Conservation (phyloP, 495 filamentous ascomycete species). For the Aspergillus panamensis region DNA sequence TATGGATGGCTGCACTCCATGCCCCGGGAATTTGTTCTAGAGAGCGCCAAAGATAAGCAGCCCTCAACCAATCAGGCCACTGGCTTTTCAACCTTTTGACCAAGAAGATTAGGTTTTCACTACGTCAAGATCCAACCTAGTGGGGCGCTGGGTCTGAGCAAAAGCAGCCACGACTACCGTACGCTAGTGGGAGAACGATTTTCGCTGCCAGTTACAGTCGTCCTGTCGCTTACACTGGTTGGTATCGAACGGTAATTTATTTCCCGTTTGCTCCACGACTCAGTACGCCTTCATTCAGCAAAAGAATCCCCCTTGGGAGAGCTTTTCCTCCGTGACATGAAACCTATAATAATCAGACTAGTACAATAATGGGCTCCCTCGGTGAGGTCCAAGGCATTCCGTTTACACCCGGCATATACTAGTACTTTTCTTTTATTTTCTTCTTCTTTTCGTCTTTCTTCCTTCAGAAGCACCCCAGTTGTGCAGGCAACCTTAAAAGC, state of each 20-base stretch:
- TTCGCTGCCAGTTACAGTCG: not conserved
- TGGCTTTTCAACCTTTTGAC: slow-evolving; percentile 33
- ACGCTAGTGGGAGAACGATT: slow-evolving; percentile 19
- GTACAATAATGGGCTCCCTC: not conserved
- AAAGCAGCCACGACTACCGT: slow-evolving; percentile 13
- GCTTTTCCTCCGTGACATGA: not conserved
- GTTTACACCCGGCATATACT: slow-evolving; percentile 11
- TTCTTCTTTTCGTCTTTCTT: not conserved
- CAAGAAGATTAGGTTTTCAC: slow-evolving; percentile 41
- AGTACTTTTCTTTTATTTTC: not conserved
- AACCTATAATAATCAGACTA: not conserved
- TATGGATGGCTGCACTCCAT: slow-evolving; percentile 6
- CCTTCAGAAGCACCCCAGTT: not conserved
- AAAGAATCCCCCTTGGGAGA: not conserved
- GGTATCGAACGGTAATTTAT: slow-evolving; percentile 16
- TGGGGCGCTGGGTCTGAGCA: slow-evolving; percentile 20
- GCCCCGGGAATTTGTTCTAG: slow-evolving; percentile 16
- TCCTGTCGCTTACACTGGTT: not conserved
- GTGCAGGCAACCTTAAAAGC: slow-evolving; percentile 11
- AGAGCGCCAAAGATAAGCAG: slow-evolving; percentile 35
- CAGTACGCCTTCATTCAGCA: not conserved
- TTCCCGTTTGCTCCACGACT: slow-evolving; percentile 6
- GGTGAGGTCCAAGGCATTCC: not conserved
- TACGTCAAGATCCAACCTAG: slow-evolving; percentile 41
- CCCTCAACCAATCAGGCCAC: slow-evolving; percentile 30